A percentile compares a stretch with the other conserved stretches of the same genome.
phyloP scores from a whole-genome alignment of 2,329 filamentous ascomycete species.

The Fonsecaea pugnacius region DNA sequence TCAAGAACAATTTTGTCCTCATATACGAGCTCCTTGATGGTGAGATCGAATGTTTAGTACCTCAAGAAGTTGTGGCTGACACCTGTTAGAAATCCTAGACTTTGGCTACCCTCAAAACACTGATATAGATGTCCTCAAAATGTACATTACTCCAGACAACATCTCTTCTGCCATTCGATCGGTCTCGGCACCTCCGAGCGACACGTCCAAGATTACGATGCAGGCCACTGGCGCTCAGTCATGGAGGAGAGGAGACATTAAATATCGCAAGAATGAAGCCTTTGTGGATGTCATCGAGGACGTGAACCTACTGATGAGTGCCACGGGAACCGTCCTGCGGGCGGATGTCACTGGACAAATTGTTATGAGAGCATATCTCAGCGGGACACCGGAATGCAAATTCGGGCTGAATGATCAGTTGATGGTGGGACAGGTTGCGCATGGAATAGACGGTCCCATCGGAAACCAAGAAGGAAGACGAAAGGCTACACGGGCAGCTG shows the following conservation, averaged over 20 bases:
- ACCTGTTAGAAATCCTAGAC: slow-evolving; percentile 81
- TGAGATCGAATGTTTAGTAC: slow-evolving; percentile 47
- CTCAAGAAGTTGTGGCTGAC: slow-evolving; percentile 5
- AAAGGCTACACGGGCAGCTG: slow-evolving; percentile 92
- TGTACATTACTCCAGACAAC: slow-evolving; percentile 99
- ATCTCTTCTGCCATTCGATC: slow-evolving; percentile 74
- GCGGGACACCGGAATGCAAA: slow-evolving; percentile 97
- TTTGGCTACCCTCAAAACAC: slow-evolving; percentile 99
- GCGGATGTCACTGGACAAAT: slow-evolving; percentile 98
- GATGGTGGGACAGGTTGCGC: slow-evolving; percentile 77
- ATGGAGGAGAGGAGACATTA: slow-evolving; percentile 96
- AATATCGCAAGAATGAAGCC: slow-evolving; percentile 98
- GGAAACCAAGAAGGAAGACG: slow-evolving; percentile 70
- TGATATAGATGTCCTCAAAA: slow-evolving; percentile 97
- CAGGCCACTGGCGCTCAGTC: slow-evolving; percentile 96
- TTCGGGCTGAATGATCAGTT: slow-evolving; percentile 96
- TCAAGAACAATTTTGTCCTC: slow-evolving; percentile 99
- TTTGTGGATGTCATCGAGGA: slow-evolving; percentile 99
- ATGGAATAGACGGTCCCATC: slow-evolving; percentile 74
- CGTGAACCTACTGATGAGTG: slow-evolving; percentile 98
- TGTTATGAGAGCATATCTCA: slow-evolving; percentile 96
- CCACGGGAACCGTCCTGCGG: slow-evolving; percentile 88
- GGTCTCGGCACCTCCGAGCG: slow-evolving; percentile 60
- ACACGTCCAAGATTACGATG: slow-evolving; percentile 98
- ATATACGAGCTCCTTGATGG: slow-evolving; percentile 96